Conservation (phyloP, 2,329 filamentous ascomycete species). For the Cadophora sp. region DNA sequence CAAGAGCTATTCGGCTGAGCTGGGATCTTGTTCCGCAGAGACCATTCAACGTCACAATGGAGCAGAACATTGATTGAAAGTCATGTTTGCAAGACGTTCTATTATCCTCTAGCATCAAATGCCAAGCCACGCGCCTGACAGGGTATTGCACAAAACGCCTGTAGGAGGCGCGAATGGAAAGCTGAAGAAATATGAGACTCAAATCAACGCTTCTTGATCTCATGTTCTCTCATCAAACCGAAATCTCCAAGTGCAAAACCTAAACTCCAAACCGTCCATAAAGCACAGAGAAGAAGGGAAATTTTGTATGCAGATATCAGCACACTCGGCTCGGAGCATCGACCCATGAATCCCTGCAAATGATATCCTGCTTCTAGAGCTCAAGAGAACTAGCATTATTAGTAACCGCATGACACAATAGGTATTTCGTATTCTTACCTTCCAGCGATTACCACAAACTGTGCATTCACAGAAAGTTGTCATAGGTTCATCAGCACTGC, state of each 20-base stretch:
- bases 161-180: conserved; percentile 2
- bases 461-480: conserved; percentile 78
- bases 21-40: not conserved
- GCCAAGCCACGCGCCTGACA: conserved; percentile 7
- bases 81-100: conserved; percentile 11
- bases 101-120: conserved; percentile 10
- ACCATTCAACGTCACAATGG: not conserved
- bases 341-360: not conserved
- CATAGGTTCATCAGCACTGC: conserved; percentile 93
- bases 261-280: conserved; percentile 42
- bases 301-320: conserved; percentile 12
- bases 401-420: conserved; percentile 39
- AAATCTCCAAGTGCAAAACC: conserved; percentile 9
- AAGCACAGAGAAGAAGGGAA: conserved; percentile 36
- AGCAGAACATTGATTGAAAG: not conserved
- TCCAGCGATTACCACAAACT: conserved; percentile 74
- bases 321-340: not conserved
- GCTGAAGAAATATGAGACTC: not conserved
- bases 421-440: conserved; percentile 54
- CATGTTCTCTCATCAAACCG: not conserved
- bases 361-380: not conserved
- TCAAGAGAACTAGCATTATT: conserved; percentile 44
- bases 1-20: not conserved
- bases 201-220: conserved; percentile 2
- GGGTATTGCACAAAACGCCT: conserved; percentile 16